Conservation (phyloP, 345 rosid genomes). For the Aquilaria malaccensis region DNA sequence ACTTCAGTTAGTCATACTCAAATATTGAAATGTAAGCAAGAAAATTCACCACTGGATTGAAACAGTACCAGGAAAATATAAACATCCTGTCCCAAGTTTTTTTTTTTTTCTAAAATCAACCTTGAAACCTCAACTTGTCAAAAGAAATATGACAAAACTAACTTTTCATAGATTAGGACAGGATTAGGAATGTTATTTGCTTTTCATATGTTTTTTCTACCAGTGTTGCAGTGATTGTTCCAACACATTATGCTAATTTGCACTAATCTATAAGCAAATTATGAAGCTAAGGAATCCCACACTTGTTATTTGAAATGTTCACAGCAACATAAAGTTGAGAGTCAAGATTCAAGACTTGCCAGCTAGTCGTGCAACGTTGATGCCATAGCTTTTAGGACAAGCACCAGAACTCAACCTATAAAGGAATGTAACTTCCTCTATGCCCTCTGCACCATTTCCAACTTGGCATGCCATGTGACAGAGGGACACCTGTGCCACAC, state of each 20-base stretch:
- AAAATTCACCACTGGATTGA: neutral
- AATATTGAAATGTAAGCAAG: slow-evolving; percentile 3
- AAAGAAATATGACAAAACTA: neutral
- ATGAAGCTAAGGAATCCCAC: neutral
- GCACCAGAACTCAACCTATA: slow-evolving; percentile 74
- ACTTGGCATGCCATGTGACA: slow-evolving; percentile 93
- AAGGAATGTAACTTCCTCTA: slow-evolving; percentile 86
- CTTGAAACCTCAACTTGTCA: neutral
- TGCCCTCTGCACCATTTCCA: slow-evolving; percentile 56
- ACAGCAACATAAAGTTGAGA: neutral
- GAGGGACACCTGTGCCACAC: slow-evolving; percentile 59
- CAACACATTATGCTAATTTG: neutral
- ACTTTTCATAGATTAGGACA: too few relatives aligned
- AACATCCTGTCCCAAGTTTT: too few relatives aligned
- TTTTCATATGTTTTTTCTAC: neutral
- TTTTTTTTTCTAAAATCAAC: neutral
- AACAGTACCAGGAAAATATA: neutral
- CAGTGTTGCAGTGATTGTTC: slow-evolving; percentile 3
- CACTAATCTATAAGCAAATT: slow-evolving; percentile 4
- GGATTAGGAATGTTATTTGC: neutral
- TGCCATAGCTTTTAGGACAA: slow-evolving; percentile 97
- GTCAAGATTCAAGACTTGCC: slow-evolving; percentile 35
- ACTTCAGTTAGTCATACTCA: slow-evolving; percentile 1
- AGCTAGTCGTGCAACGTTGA: slow-evolving; percentile 93
- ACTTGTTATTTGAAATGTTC: neutral